Base-by-base conservation (phyloP, 495 filamentous ascomycete species). In the Trichoderma reesei region DNA sequence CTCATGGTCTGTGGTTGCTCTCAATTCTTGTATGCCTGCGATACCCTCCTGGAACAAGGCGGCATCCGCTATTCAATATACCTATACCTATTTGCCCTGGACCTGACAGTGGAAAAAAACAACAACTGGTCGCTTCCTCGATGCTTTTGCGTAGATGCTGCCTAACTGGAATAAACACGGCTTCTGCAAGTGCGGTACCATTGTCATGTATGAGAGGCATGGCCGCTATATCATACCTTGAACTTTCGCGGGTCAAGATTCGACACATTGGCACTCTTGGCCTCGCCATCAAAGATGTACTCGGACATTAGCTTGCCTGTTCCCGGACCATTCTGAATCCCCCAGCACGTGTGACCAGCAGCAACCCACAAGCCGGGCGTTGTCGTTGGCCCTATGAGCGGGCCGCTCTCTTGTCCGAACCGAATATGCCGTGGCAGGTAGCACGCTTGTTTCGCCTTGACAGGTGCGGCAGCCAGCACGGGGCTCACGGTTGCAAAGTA, bases 271-370 rank as follows among this genome's bases (percentile, higher is more conserved):
- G 90, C 91, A 64, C 90, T 93, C 71, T 76, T 88, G 5, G 88
- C 84, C 66, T 82, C 79, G 9, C 91, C 91, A 63, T 95, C 91
- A 69, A 92, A 88, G 5, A 95, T 78, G 73, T 94, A 83, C 71
- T 93, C 91, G 64, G 88, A 90, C 77, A 98, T 88, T 41, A 96
- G 74, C 79, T 88, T 91, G 4, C 93, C 94, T 20, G 92, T 97
- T 7, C 85, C 95, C 5, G 92, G 91, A 3, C 86, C 91, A 80
- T 98, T 98, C 74, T 97, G 93, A 61, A 98, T 96, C 16, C 93
- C 93, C 94, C 94, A 98, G 74, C 94, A 98, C 3, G 91, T 96
- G 76, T 98, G 94, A 13, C 94, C 94, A 7, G 90, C 82, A 3
- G 95, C 94, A 66, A 98, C 76, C 71, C 91, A 85, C 41, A 97